These are phyloP conservation scores for Candida khao-thaluensis DNA, from an alignment of 805 yeast species.

Conservation along the genomic window DNA sequence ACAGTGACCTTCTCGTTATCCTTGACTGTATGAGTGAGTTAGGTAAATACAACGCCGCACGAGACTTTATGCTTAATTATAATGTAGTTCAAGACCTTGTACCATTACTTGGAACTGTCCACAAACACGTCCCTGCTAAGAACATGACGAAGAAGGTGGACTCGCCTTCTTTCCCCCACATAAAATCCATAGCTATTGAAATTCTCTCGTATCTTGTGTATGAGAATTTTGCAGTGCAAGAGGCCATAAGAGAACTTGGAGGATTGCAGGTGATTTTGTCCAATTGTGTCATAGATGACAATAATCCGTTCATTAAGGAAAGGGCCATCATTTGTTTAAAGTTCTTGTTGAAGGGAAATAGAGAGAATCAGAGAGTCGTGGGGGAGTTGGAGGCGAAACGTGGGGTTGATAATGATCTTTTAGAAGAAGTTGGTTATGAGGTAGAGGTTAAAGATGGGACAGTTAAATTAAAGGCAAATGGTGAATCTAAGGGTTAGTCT, in stretches of 20 bases:
- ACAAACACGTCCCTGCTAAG: slow-evolving; percentile 36
- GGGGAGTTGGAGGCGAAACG: slow-evolving; percentile 73
- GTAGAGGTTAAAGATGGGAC: slow-evolving; percentile 72
- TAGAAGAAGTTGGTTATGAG: slow-evolving; percentile 71
- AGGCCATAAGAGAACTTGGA: slow-evolving; percentile 58
- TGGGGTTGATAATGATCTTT: slow-evolving; percentile 55
- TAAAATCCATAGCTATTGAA: slow-evolving; percentile 67
- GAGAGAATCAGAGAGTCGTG: slow-evolving; percentile 72
- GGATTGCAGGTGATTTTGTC: slow-evolving; percentile 73
- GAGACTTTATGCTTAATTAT: slow-evolving; percentile 42
- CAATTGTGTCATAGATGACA: slow-evolving; percentile 80
- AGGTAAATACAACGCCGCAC: slow-evolving; percentile 39
- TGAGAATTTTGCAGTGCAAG: slow-evolving; percentile 59
- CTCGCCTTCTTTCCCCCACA: slow-evolving; percentile 43
- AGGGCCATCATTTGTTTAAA: slow-evolving; percentile 77
- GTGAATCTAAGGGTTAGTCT: no score
- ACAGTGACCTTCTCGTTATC: slow-evolving; percentile 8
- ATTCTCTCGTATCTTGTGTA: slow-evolving; percentile 58
- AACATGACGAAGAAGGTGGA: slow-evolving; percentile 26
- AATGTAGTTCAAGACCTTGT: slow-evolving; percentile 35
- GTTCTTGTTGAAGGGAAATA: slow-evolving; percentile 62
- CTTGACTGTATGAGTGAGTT: slow-evolving; percentile 43
- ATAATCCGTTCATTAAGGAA: slow-evolving; percentile 88
- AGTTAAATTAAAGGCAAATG: slow-evolving; percentile 47
- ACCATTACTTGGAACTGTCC: slow-evolving; percentile 38